These are phyloP conservation scores for Cinnamomum micranthum DNA, from an alignment of 164 flowering plant genomes.

Conservation along the genomic window DNA sequence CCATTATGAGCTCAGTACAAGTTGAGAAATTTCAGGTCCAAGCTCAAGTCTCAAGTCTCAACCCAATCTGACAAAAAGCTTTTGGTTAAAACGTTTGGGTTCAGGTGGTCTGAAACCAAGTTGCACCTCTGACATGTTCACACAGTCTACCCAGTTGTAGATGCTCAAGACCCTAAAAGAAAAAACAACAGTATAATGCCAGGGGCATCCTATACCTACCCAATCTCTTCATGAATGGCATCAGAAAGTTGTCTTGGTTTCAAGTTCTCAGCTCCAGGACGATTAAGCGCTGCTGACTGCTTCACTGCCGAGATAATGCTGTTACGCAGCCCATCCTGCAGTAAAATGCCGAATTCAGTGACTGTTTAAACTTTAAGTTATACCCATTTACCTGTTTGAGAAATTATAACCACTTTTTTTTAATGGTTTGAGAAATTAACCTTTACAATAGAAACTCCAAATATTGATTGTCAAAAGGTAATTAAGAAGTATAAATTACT, in stretches of 20 bases:
- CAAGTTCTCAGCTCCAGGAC: constrained; percentile 65
- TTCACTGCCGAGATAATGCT: constrained; percentile 53
- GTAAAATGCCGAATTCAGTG: neutral
- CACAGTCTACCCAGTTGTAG: no score
- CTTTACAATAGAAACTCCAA: neutral
- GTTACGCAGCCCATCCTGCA: constrained; percentile 77
- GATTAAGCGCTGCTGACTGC: constrained; percentile 69
- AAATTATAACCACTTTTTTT: no score
- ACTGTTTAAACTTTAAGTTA: neutral
- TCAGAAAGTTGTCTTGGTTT: constrained; percentile 85
- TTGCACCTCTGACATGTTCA: no score
- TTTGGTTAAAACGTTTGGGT: no score
- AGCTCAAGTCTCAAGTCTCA: no score
- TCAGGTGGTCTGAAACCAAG: no score
- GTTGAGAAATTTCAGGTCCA: no score
- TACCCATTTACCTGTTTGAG: neutral
- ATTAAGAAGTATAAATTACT: neutral
- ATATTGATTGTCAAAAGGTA: neutral
- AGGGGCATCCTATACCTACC: constrained; percentile 38
- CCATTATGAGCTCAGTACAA: no score
- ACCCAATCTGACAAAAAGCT: no score
- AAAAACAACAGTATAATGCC: neutral
- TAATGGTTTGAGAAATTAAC: neutral
- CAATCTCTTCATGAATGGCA: constrained; percentile 72
- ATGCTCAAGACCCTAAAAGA: neutral